Conservation (phyloP, 2,329 filamentous ascomycete genomes). For the Ophiostoma quercus region DNA sequence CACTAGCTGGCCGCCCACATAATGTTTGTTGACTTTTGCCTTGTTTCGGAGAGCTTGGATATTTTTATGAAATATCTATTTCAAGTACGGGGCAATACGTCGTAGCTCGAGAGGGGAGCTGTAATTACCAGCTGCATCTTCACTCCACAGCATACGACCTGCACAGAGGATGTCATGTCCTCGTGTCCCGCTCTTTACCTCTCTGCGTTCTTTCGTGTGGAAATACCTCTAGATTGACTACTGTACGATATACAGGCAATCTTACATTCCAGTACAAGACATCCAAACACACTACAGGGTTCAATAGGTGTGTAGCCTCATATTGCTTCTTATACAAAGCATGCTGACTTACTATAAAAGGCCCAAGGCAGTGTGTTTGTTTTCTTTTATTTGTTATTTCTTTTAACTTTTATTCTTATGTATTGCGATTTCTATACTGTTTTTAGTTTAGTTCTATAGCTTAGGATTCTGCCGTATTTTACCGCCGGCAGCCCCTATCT, state of each 20-base stretch:
- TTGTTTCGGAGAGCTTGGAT: constrained; percentile 11
- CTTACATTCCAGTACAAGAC: constrained; percentile 22
- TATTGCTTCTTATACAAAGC: not conserved
- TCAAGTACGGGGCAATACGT: not conserved
- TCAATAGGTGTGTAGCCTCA: not conserved
- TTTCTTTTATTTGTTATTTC: too few relatives aligned
- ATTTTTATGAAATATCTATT: not conserved
- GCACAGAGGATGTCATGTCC: not conserved
- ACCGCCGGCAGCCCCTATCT: too few relatives aligned
- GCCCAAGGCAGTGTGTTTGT: too few relatives aligned
- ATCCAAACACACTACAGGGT: constrained; percentile 20
- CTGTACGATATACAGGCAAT: not conserved
- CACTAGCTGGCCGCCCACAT: not conserved
- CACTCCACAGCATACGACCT: not conserved
- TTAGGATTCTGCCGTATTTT: too few relatives aligned
- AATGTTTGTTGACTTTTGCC: constrained; percentile 19
- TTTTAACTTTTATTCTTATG: too few relatives aligned
- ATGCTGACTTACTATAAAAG: too few relatives aligned
- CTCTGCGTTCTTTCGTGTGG: not conserved
- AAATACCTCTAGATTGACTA: not conserved
- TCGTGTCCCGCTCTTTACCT: not conserved
- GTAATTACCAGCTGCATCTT: not conserved
- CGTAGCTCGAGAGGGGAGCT: not conserved
- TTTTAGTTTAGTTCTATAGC: too few relatives aligned
- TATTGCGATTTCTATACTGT: too few relatives aligned